Evolutionary conservation across 148 eudicot species (phyloP), one percentile per base, ranked within the genome.

Genomic region (Nepenthes mirabilis): DNA sequence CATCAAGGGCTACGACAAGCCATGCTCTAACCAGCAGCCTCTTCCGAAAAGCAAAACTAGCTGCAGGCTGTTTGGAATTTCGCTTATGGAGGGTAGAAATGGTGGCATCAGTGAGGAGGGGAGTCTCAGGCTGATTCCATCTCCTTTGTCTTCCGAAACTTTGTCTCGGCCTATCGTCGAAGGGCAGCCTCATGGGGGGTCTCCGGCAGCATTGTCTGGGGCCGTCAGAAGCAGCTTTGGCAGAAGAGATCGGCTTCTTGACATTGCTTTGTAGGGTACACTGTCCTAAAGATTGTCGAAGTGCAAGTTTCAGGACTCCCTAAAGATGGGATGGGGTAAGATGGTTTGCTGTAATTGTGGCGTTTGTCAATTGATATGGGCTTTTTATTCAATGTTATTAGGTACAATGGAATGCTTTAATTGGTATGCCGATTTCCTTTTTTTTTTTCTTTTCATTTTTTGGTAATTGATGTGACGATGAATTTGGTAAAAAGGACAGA

Each of bases 61-160:
- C 55, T 89, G 94, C 72, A 86, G 86, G 65, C 75, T 89, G 56
- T 89, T 89, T 51, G 97, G 97, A 2, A 86, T 83, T 75, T 67
- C 85, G 2, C 76, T 89, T 71, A 83, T 78, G 0, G 94, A 81
- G 49, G 94, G 76, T 11, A 80, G 75, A 37, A 67, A 35, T 40
- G 35, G 65, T 4, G 58, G 54, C n/a, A 49, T 5, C n/a, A 60
- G 52, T 59, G 60, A 65, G 14, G 74, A 64, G 65, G 66, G 56
- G 60, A 60, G 10, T 12, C 2, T 49, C 3, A 49, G 10, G 3
- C 52, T 3, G 11, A 6, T n/a, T 49, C 52, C 52, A 49, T 49
- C 52, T 49, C 13, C 52, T 3, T 40, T 40, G 45, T 4, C 6
- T 40, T 40, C 45, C 1, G 8, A 8, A 40, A 8, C 45, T 40